These are phyloP conservation scores for Endoconidiophora laricicola DNA, from an alignment of 2,329 filamentous ascomycete genomes.

Conservation along the genomic window DNA sequence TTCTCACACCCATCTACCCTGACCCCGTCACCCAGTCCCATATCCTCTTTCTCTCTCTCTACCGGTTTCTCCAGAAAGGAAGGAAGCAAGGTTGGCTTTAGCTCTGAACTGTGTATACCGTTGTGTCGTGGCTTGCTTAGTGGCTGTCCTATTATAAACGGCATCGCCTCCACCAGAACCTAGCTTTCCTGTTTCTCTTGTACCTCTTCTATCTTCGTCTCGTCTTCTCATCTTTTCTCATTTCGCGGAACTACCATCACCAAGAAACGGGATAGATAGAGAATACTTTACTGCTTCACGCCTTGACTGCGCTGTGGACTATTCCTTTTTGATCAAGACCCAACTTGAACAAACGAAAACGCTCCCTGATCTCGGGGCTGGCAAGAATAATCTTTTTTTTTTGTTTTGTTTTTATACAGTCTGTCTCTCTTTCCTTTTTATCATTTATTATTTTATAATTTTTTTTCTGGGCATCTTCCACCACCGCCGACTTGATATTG, in stretches of 20 bases:
- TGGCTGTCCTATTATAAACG: slow-evolving; percentile 7
- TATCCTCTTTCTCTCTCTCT: background rate
- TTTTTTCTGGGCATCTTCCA: background rate
- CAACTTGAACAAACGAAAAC: background rate
- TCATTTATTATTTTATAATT: slow-evolving; percentile 4
- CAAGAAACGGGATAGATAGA: background rate
- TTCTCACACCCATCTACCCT: background rate
- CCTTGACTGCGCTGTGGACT: slow-evolving; percentile 3
- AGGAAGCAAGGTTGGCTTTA: slow-evolving; percentile 2
- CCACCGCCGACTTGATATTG: background rate
- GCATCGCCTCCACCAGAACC: background rate
- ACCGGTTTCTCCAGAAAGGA: slow-evolving; percentile 2
- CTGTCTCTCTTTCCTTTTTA: background rate
- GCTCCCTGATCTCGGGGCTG: background rate
- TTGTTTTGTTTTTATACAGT: background rate
- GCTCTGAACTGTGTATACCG: background rate
- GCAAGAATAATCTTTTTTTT: background rate
- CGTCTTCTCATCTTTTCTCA: slow-evolving; percentile 16
- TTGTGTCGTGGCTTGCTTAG: slow-evolving; percentile 7
- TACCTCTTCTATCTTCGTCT: slow-evolving; percentile 11
- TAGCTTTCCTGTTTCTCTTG: slow-evolving; percentile 1
- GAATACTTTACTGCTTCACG: background rate
- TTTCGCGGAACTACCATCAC: slow-evolving; percentile 6
- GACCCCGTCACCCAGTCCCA: background rate
- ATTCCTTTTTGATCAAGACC: background rate